Conservation (phyloP, 2,329 filamentous ascomycete species). For the Diplodia mutila region DNA sequence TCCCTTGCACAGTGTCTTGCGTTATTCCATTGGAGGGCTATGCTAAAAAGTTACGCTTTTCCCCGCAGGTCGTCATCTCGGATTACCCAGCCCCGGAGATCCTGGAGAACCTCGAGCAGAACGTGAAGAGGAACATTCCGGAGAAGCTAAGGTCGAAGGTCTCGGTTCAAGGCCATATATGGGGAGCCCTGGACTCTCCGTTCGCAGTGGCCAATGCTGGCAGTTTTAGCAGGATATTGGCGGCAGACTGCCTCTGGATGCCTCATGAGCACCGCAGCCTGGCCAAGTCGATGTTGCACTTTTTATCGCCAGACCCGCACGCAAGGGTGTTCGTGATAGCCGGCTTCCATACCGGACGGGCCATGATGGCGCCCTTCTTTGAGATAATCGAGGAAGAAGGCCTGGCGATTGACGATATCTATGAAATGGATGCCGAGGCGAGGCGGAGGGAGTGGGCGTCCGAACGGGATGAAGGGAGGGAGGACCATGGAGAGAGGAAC, state of each 20-base stretch:
- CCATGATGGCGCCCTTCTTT: constrained; percentile 69
- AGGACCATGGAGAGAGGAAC: constrained; percentile 67
- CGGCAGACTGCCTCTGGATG: constrained; percentile 78
- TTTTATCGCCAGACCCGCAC: constrained; percentile 53
- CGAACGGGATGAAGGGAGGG: constrained; percentile 60
- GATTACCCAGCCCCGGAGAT: constrained; percentile 70
- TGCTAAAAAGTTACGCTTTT: constrained; percentile 42
- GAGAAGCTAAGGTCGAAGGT: constrained; percentile 42
- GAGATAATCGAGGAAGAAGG: constrained; percentile 51
- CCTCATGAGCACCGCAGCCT: constrained; percentile 71
- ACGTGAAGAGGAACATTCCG: constrained; percentile 59
- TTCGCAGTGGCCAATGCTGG: constrained; percentile 46
- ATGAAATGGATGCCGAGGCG: constrained; percentile 71
- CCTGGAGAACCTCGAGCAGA: constrained; percentile 61
- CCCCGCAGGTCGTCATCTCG: constrained; percentile 58
- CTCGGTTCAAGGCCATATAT: constrained; percentile 63
- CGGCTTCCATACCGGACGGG: constrained; percentile 72
- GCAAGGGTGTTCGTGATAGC: constrained; percentile 68
- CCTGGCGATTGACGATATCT: constrained; percentile 66
- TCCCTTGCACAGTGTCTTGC: background rate
- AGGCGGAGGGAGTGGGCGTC: constrained; percentile 62
- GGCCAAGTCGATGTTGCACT: constrained; percentile 63
- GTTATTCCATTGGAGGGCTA: background rate
- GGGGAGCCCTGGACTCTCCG: constrained; percentile 59
- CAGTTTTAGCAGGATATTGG: constrained; percentile 65